phyloP scores from a whole-genome alignment of 2,329 filamentous ascomycete genomes.

The Rhynchosporium agropyri region DNA sequence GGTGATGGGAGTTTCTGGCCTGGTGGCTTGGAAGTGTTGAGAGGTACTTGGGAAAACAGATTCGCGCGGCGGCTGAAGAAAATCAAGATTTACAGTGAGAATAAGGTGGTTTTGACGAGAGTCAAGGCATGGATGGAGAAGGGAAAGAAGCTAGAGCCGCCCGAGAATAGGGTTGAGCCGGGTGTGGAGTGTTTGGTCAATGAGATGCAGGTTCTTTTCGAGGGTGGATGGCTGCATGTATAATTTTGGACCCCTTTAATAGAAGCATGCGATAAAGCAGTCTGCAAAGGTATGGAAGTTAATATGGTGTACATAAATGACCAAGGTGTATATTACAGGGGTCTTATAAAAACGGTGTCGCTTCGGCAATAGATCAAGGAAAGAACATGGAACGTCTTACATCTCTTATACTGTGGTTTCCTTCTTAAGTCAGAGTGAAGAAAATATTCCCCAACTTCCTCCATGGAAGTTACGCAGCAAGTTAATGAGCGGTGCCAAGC shows the following conservation, averaged over 20 bases:
- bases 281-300: not conserved
- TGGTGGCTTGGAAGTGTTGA: constrained; percentile 16
- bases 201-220: constrained; percentile 62
- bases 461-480: too few relatives aligned
- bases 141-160: constrained; percentile 41
- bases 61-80: constrained; percentile 50
- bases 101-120: constrained; percentile 30
- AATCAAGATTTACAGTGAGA: constrained; percentile 38
- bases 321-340: not conserved
- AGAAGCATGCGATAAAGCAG: not conserved
- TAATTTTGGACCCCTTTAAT: constrained; percentile 7
- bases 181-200: constrained; percentile 59
- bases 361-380: not conserved
- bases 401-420: too few relatives aligned
- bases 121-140: constrained; percentile 35
- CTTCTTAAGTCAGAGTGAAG: too few relatives aligned
- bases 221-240: constrained; percentile 60
- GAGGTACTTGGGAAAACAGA: constrained; percentile 57
- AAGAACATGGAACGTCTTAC: too few relatives aligned
- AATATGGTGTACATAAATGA: not conserved
- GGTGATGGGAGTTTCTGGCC: constrained; percentile 34
- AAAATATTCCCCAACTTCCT: too few relatives aligned
- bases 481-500: too few relatives aligned
- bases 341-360: not conserved
- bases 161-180: constrained; percentile 44